phyloP scores from a whole-genome alignment of 2,329 filamentous ascomycete genomes.

The Incumbomyces delicatus region DNA sequence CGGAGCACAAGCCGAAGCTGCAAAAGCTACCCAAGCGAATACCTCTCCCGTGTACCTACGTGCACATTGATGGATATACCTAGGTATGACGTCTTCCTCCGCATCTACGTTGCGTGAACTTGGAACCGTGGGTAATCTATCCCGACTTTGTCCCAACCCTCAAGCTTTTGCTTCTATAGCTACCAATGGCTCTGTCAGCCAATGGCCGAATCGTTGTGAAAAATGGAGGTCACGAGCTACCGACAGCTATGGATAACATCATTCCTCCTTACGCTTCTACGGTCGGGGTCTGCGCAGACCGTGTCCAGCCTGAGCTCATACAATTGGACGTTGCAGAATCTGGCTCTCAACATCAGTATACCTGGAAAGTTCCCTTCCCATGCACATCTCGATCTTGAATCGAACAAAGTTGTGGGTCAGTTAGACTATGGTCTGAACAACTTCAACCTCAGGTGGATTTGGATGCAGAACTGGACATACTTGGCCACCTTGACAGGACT shows the following conservation, averaged over 20 bases:
- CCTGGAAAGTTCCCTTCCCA: conserved; percentile 49
- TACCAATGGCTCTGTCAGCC: no score
- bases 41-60: no score
- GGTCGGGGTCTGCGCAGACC: conserved; percentile 20
- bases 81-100: not conserved
- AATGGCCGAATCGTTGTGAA: no score
- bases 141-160: no score
- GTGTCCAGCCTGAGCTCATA: conserved; percentile 34
- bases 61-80: not conserved
- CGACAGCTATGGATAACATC: no score
- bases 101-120: not conserved
- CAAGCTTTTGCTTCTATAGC: no score
- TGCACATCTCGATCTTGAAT: conserved; percentile 49
- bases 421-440: conserved; percentile 50
- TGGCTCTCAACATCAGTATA: conserved; percentile 41
- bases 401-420: conserved; percentile 44
- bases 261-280: not conserved
- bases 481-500: conserved; percentile 37
- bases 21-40: not conserved
- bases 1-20: not conserved
- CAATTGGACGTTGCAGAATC: conserved; percentile 38
- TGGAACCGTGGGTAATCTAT: no score
- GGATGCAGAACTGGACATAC: conserved; percentile 53
- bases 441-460: conserved; percentile 51
- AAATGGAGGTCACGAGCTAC: no score